phyloP scores from a whole-genome alignment of 1,139 yeast genomes.

The Taphrina communis region DNA sequence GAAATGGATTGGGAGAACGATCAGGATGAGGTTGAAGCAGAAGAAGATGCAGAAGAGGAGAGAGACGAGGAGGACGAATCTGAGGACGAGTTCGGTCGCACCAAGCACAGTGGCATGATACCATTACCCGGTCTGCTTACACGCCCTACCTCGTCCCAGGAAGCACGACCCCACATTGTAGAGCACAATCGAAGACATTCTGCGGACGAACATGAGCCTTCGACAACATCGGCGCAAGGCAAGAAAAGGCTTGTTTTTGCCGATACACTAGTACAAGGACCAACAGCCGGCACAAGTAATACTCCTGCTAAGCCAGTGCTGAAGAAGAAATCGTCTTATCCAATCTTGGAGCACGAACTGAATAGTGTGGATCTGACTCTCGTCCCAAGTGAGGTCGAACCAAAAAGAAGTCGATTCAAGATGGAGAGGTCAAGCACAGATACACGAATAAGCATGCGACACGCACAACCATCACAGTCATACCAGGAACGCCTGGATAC shows the following conservation, averaged over 20 bases:
- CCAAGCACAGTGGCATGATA: conserved; percentile 21
- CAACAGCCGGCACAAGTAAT: conserved; percentile 21
- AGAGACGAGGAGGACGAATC: conserved; percentile 28
- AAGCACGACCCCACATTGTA: conserved; percentile 14
- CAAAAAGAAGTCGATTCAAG: conserved; percentile 20
- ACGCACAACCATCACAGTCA: conserved; percentile 24
- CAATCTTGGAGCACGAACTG: conserved; percentile 10
- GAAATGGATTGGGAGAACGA: conserved; percentile 28
- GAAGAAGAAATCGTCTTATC: conserved; percentile 25
- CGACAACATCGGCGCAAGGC: conserved; percentile 7
- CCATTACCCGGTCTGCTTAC: conserved; percentile 23
- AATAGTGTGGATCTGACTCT: not conserved
- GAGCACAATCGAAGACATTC: conserved; percentile 26
- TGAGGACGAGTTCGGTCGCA: conserved; percentile 34
- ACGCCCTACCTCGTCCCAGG: conserved; percentile 23
- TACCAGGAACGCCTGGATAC: conserved; percentile 9
- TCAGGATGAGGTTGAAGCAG: not conserved
- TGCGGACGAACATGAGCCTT: not conserved
- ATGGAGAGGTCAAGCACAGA: conserved; percentile 26
- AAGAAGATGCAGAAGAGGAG: not conserved
- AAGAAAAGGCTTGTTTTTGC: conserved; percentile 40
- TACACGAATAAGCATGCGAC: not conserved
- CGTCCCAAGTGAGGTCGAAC: not conserved
- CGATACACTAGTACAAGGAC: conserved; percentile 33
- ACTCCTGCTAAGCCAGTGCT: conserved; percentile 19